phyloP scores from a whole-genome alignment of 139 green algal genomes.

The Micromonas pusilla region DNA sequence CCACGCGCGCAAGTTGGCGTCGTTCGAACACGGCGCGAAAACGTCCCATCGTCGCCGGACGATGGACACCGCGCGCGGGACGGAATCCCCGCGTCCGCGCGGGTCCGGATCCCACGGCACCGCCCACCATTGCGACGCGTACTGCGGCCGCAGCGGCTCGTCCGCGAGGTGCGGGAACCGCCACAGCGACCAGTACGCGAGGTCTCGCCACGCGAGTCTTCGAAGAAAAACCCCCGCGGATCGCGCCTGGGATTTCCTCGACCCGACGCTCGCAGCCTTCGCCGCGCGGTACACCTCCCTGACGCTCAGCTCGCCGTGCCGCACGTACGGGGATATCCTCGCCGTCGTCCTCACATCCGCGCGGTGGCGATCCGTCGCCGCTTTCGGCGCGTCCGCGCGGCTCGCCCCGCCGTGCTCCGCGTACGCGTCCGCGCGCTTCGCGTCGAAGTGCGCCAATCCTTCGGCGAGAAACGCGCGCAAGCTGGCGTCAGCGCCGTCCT shows the following conservation, averaged over 20 bases:
- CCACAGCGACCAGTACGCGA: conserved; percentile 65
- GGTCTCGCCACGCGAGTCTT: conserved; percentile 57
- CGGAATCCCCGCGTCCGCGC: neutral
- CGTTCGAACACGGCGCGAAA: neutral
- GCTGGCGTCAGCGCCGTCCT: neutral
- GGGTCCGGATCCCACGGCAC: conserved; percentile 13
- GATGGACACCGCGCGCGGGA: neutral
- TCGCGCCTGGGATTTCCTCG: neutral
- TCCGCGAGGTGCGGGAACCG: neutral
- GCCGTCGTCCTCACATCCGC: neutral
- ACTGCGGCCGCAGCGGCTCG: neutral
- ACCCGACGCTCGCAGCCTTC: neutral
- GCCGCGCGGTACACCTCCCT: conserved; percentile 6
- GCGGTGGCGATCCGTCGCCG: neutral
- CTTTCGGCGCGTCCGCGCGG: neutral
- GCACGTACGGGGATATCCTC: conserved; percentile 14
- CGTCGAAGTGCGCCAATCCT: neutral
- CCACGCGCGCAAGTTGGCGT: conserved; percentile 3
- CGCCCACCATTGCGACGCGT: conserved; percentile 9
- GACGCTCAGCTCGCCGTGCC: conserved; percentile 7
- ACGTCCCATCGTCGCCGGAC: neutral
- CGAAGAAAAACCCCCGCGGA: conserved; percentile 23
- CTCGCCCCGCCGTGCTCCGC: neutral
- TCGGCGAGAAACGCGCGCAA: neutral
- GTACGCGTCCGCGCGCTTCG: neutral